Percentiles rank a stretch among this genome's conserved stretches.
phyloP scores from a whole-genome alignment of 768 basidiomycete genomes.

The Tulasnella sp. region DNA sequence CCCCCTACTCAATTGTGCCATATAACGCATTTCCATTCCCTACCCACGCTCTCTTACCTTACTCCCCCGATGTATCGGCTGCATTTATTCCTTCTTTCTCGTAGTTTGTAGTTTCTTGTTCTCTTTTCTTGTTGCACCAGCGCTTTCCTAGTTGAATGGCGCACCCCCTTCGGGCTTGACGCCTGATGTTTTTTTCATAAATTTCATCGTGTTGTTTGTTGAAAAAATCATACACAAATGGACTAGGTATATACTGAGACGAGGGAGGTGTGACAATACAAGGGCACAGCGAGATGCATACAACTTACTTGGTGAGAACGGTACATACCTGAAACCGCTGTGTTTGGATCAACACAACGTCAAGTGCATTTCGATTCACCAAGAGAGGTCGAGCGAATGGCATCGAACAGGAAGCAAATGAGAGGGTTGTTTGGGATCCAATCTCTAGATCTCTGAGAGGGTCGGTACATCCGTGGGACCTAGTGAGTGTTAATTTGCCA shows the following conservation, averaged over 20 bases:
- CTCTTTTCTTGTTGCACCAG: neutral
- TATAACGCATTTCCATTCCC: constrained; percentile 6
- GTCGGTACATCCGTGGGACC: too few relatives aligned
- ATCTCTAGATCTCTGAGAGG: too few relatives aligned
- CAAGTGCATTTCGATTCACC: too few relatives aligned
- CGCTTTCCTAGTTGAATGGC: constrained; percentile 11
- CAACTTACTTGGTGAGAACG: too few relatives aligned
- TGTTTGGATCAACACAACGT: too few relatives aligned
- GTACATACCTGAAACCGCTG: too few relatives aligned
- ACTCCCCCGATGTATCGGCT: neutral
- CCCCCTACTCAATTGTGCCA: neutral
- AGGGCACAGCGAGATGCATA: too few relatives aligned
- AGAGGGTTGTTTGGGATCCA: too few relatives aligned
- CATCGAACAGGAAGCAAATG: too few relatives aligned
- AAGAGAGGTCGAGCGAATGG: too few relatives aligned
- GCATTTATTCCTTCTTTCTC: neutral
- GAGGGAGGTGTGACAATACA: too few relatives aligned
- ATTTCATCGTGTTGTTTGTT: neutral
- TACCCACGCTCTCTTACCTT: neutral
- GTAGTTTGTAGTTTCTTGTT: neutral
- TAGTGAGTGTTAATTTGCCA: too few relatives aligned
- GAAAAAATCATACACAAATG: neutral
- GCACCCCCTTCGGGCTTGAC: neutral
- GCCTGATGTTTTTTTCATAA: neutral
- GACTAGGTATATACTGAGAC: neutral